phyloP scores from a whole-genome alignment of 495 filamentous ascomycete species.

The Talaromyces wortmannii region DNA sequence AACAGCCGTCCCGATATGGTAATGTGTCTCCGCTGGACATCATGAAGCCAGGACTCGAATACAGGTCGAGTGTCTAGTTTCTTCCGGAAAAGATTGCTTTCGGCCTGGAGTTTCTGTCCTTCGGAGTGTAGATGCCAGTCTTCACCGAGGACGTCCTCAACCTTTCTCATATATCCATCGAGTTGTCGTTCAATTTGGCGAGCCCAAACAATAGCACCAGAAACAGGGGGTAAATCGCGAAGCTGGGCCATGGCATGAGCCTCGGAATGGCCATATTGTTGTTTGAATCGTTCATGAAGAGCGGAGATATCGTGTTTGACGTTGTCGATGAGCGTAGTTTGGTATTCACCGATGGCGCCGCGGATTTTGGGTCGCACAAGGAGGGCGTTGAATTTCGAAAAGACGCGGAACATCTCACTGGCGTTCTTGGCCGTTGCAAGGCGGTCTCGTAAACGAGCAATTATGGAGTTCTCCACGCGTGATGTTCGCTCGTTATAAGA shows the following conservation, averaged over 20 bases:
- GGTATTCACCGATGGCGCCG: constrained; percentile 94
- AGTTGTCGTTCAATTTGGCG: constrained; percentile 94
- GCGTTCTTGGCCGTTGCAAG: constrained; percentile 91
- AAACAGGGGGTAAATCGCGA: constrained; percentile 88
- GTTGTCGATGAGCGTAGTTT: constrained; percentile 92
- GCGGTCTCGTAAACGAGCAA: constrained; percentile 86
- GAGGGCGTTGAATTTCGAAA: constrained; percentile 98
- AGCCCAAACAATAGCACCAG: constrained; percentile 94
- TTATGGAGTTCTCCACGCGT: constrained; percentile 97
- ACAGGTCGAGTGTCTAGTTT: constrained; percentile 91
- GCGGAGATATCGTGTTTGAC: constrained; percentile 91
- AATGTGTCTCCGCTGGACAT: constrained; percentile 78
- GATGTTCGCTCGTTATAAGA: constrained; percentile 95
- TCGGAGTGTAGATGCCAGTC: constrained; percentile 93
- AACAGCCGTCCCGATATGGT: constrained; percentile 89
- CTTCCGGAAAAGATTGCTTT: constrained; percentile 86
- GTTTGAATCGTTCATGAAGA: constrained; percentile 94
- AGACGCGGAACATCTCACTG: constrained; percentile 99
- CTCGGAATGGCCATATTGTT: constrained; percentile 96
- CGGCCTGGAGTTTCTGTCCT: constrained; percentile 84
- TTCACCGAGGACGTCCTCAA: constrained; percentile 87
- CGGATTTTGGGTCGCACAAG: constrained; percentile 97
- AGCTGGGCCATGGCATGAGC: constrained; percentile 96
- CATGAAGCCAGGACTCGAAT: constrained; percentile 90
- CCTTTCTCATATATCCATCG: constrained; percentile 93